phyloP scores from a whole-genome alignment of 129 eudicot species.

The Escallonia herrerae region DNA sequence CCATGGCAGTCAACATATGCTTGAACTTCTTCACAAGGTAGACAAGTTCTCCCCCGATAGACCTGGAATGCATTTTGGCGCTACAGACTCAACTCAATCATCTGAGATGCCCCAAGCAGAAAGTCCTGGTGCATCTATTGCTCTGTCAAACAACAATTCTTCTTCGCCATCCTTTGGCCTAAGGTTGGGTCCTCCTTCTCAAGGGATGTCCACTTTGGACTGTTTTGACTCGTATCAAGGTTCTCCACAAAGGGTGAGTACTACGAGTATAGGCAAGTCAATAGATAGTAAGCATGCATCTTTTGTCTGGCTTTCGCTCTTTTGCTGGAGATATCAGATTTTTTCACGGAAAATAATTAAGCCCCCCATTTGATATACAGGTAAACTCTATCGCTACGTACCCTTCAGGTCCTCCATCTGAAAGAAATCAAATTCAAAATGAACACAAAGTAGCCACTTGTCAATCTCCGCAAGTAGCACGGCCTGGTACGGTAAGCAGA shows the following conservation, averaged over 20 bases:
- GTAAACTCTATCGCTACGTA: slow-evolving; percentile 10
- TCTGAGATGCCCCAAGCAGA: slow-evolving; percentile 31
- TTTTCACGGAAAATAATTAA: background rate
- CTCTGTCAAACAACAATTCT: slow-evolving; percentile 26
- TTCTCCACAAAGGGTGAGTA: slow-evolving; percentile 36
- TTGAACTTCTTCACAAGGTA: slow-evolving; percentile 55
- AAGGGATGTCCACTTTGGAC: slow-evolving; percentile 16
- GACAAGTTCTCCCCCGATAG: slow-evolving; percentile 33
- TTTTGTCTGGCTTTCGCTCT: background rate
- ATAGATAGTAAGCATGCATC: background rate
- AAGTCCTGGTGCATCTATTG: slow-evolving; percentile 23
- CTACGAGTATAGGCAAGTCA: background rate
- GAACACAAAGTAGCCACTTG: slow-evolving; percentile 9
- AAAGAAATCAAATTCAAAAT: slow-evolving; percentile 23
- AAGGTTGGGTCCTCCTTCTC: slow-evolving; percentile 41
- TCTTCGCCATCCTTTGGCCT: slow-evolving; percentile 38
- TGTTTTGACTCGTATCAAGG: slow-evolving; percentile 23
- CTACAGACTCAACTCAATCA: slow-evolving; percentile 25
- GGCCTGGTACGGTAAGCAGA: slow-evolving; percentile 7
- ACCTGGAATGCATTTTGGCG: slow-evolving; percentile 28
- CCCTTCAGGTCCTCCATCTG: slow-evolving; percentile 17
- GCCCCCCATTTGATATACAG: slow-evolving; percentile 18
- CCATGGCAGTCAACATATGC: slow-evolving; percentile 41
- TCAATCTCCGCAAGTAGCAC: slow-evolving; percentile 13
- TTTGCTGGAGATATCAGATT: background rate